These are phyloP conservation scores for Globisporangium irregulare DNA, from an alignment of 352 stramenopile species.

Conservation along the genomic window DNA sequence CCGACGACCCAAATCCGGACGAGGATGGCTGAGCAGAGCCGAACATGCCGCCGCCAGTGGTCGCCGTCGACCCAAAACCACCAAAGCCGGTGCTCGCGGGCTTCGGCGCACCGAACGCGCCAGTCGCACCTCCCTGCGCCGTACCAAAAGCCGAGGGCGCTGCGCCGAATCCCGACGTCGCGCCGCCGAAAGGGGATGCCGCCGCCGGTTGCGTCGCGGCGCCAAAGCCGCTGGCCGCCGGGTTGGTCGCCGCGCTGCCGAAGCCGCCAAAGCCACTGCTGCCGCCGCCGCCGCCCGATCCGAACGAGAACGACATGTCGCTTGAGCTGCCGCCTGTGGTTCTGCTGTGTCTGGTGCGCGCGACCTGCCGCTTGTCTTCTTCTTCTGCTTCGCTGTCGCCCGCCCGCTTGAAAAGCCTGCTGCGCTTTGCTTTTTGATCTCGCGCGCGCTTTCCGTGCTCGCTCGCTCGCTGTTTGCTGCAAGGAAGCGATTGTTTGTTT, in stretches of 20 bases:
- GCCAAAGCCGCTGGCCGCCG: constrained; percentile 32
- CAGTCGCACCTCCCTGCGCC: constrained; percentile 20
- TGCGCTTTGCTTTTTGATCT: not conserved
- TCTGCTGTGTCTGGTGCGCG: not conserved
- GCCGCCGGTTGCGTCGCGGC: constrained; percentile 26
- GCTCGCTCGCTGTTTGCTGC: not conserved
- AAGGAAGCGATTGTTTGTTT: not conserved
- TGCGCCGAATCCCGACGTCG: constrained; percentile 25
- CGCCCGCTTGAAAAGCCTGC: not conserved
- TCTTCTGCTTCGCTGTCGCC: not conserved
- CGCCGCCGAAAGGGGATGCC: constrained; percentile 46
- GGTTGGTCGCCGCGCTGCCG: constrained; percentile 22
- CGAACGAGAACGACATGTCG: constrained; percentile 55
- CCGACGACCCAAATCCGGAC: constrained; percentile 32
- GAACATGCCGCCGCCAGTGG: constrained; percentile 26
- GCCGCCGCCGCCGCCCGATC: constrained; percentile 30
- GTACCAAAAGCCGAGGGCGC: constrained; percentile 43
- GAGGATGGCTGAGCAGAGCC: constrained; percentile 27
- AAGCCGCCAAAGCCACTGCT: constrained; percentile 40
- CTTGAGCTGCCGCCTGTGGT: not conserved
- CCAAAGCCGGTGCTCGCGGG: constrained; percentile 34
- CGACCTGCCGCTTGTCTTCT: not conserved
- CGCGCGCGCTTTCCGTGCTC: not conserved
- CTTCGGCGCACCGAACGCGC: constrained; percentile 36
- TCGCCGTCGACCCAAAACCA: constrained; percentile 36